These are phyloP conservation scores for Themeda triandra DNA, from an alignment of 176 grass and related monocot species.

Conservation along the genomic window DNA sequence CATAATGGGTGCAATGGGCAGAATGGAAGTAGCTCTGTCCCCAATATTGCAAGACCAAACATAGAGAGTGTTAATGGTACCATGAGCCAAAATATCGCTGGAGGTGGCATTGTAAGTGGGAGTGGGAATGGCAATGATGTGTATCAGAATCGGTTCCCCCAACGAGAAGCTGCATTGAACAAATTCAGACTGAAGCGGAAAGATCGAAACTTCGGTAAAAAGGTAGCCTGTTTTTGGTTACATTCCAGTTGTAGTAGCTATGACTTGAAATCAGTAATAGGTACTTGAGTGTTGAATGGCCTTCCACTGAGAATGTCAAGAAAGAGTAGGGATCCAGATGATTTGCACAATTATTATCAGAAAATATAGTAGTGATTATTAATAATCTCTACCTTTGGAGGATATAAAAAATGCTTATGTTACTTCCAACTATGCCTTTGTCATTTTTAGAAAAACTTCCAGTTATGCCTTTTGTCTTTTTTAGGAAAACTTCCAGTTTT, in stretches of 20 bases:
- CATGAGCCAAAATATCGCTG: slow-evolving; percentile 36
- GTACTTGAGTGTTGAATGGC: slow-evolving; percentile 7
- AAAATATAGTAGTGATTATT: too few relatives aligned
- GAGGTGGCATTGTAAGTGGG: slow-evolving; percentile 41
- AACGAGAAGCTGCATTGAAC: slow-evolving; percentile 79
- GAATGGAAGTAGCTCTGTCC: slow-evolving; percentile 41
- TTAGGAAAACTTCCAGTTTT: neutral
- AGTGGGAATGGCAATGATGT: slow-evolving; percentile 51
- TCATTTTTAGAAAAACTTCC: neutral
- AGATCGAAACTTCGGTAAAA: slow-evolving; percentile 81
- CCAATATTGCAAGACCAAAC: slow-evolving; percentile 47
- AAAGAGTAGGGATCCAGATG: neutral
- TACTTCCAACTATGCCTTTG: neutral
- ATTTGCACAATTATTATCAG: neutral
- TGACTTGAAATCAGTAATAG: neutral
- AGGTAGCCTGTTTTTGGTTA: slow-evolving; percentile 53
- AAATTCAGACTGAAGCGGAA: slow-evolving; percentile 93
- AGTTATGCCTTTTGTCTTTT: neutral
- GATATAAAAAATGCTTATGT: neutral
- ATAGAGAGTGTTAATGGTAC: slow-evolving; percentile 56
- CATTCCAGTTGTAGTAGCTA: neutral
- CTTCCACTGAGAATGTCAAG: neutral
- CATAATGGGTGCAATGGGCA: slow-evolving; percentile 70
- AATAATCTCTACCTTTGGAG: neutral
- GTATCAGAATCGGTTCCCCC: slow-evolving; percentile 51